phyloP scores from a whole-genome alignment of 2,329 filamentous ascomycete genomes.

The Dactylella cylindrospora region DNA sequence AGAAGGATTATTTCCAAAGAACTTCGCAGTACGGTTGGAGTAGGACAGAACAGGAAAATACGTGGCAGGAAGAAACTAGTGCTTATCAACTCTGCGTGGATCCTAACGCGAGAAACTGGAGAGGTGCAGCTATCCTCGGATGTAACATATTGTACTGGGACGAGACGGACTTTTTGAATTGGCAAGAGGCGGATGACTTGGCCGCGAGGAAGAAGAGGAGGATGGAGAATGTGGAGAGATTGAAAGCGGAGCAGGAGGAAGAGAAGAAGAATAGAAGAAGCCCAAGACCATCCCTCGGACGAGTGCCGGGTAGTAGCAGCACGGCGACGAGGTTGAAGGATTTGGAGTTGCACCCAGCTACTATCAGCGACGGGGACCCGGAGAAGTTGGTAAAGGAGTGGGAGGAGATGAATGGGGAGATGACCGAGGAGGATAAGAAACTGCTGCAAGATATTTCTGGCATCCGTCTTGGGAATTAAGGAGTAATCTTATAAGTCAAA shows the following conservation, averaged over 20 bases:
- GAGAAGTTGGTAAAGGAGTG: constrained; percentile 27
- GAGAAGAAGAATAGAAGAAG: constrained; percentile 36
- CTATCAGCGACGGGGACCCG: constrained; percentile 16
- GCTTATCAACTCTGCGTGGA: constrained; percentile 34
- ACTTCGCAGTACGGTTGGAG: constrained; percentile 33
- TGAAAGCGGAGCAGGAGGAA: constrained; percentile 36
- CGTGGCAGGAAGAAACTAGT: constrained; percentile 39
- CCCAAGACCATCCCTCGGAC: constrained; percentile 21
- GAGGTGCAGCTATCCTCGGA: constrained; percentile 34
- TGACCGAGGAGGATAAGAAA: constrained; percentile 33
- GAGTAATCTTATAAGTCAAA: no score
- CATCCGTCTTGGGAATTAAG: constrained; percentile 12
- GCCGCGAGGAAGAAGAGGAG: constrained; percentile 26
- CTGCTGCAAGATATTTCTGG: constrained; percentile 31
- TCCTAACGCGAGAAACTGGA: constrained; percentile 35
- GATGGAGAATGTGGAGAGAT: constrained; percentile 36
- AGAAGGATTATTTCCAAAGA: constrained; percentile 38
- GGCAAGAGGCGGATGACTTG: constrained; percentile 38
- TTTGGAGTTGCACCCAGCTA: constrained; percentile 17
- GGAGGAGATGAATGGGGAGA: constrained; percentile 32
- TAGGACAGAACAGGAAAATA: constrained; percentile 36
- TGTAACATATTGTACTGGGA: constrained; percentile 42
- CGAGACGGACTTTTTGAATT: constrained; percentile 40
- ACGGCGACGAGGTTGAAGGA: constrained; percentile 18
- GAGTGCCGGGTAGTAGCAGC: constrained; percentile 22